Base-by-base conservation (phyloP, 2,329 filamentous ascomycete genomes). In the Colletotrichum kahawae region DNA sequence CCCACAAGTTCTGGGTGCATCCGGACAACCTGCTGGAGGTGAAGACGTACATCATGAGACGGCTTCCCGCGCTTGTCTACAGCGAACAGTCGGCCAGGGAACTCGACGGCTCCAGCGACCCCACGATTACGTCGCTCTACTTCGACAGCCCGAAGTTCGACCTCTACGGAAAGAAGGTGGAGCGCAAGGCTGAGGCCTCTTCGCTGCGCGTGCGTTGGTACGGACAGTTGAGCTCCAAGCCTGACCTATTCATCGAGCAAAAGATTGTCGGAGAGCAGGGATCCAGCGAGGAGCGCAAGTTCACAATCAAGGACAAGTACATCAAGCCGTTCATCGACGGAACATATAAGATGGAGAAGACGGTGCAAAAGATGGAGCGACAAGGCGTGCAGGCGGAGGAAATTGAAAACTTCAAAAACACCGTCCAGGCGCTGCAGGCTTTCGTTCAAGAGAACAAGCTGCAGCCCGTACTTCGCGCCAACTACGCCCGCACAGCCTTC, bases 1-100 rank as follows among this genome's bases (percentile, higher is more conserved):
- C 95, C 5, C 92, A 96, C 85, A 98, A 98, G 85, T 98, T 98
- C 87, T 99, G 97, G 97, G 93, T 99, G 7, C 97, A 99, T 83
- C 91, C 92, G 36, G 97, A 99, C 81, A 98, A 99, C 85, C 88
- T 98, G 33, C 92, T 98, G 79, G 97, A 99, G 86, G 95, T 98
- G 83, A 98, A 98, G 89, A 98, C 97, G 7, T 93, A 95, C 80
- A 97, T 99, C 76, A 91, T 98, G 36, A 95, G 97, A 77, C 95
- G 95, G 73, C 90, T 99, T 27, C 97, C 97, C 1, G 92, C 97
- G 34, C 92, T 99, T 18, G 93, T 99, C 27, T 99, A 98, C 85
- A 98, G 97, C 82, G 93, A 97, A 60, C 93, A 96, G 79, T 91
- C 94, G 1, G 92, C 95, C 36, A 97, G 96, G 85, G 91, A 97